Conservation (phyloP, 2,329 filamentous ascomycete genomes). For the Colletotrichum tofieldiae region DNA sequence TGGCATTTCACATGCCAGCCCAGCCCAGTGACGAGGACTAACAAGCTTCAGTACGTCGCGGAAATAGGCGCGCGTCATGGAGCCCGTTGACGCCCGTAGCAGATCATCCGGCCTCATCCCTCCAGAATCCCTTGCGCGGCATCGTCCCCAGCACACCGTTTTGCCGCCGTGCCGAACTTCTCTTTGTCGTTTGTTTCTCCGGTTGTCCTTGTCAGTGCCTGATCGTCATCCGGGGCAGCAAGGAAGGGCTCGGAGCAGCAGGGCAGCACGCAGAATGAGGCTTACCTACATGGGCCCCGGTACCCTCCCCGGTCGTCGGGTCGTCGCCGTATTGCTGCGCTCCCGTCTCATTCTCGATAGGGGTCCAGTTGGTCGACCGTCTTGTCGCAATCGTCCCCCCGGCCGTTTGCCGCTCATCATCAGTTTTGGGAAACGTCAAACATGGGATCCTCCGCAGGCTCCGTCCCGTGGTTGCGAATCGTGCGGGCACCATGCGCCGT, state of each 20-base stretch:
- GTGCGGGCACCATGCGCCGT: slow-evolving; percentile 5
- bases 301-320: slow-evolving; percentile 25
- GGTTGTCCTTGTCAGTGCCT: slow-evolving; percentile 29
- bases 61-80: slow-evolving; percentile 14
- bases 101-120: slow-evolving; percentile 3
- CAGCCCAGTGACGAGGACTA: slow-evolving; percentile 11
- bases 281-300: slow-evolving; percentile 35
- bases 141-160: not conserved
- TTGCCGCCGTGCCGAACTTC: slow-evolving; percentile 8
- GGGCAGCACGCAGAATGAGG: slow-evolving; percentile 37
- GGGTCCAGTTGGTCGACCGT: slow-evolving; percentile 4
- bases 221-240: slow-evolving; percentile 30
- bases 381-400: not conserved
- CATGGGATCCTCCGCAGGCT: slow-evolving; percentile 1
- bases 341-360: slow-evolving; percentile 13
- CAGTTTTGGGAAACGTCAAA: not conserved
- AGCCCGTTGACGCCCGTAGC: slow-evolving; percentile 3
- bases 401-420: slow-evolving; percentile 2
- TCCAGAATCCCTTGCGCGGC: not conserved
- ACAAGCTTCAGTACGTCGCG: slow-evolving; percentile 24
- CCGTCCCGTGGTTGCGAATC: not conserved
- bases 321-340: slow-evolving; percentile 1
- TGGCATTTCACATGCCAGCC: slow-evolving; percentile 37
- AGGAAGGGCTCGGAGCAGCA: slow-evolving; percentile 13
- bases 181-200: slow-evolving; percentile 6